These are phyloP conservation scores for Hypoxylon sp. DNA, from an alignment of 2,329 filamentous ascomycete genomes.

Conservation along the genomic window DNA sequence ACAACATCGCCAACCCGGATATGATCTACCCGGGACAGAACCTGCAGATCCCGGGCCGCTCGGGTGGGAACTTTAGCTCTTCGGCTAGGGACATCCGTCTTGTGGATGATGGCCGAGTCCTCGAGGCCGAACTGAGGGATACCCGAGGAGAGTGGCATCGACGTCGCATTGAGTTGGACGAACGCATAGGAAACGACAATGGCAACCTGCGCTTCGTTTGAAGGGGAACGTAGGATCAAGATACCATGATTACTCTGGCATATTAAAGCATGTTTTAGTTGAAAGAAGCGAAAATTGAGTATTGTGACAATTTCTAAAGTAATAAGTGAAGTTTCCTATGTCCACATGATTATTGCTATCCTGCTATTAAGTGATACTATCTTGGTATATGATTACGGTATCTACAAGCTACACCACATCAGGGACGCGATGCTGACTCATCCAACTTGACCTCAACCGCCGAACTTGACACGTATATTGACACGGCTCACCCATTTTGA, in stretches of 20 bases:
- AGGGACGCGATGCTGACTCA: background rate
- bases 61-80: constrained; percentile 54
- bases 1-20: constrained; percentile 59
- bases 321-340: background rate
- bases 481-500: too few species aligned
- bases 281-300: background rate
- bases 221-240: background rate
- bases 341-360: background rate
- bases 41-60: constrained; percentile 55
- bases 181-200: constrained; percentile 45
- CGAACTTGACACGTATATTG: background rate
- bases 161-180: constrained; percentile 43
- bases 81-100: constrained; percentile 57
- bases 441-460: background rate
- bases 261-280: background rate
- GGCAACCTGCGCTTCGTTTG: constrained; percentile 62
- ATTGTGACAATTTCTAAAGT: background rate
- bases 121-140: constrained; percentile 49
- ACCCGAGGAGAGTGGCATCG: constrained; percentile 41
- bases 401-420: background rate
- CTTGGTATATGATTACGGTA: background rate
- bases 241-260: background rate
- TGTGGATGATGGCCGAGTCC: constrained; percentile 55
- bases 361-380: background rate
- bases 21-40: constrained; percentile 61